Evolutionary conservation across 2,329 filamentous ascomycete genomes (phyloP), one percentile per base, ranked within the genome.

Genomic region (Achaetomium macrosporum): DNA sequence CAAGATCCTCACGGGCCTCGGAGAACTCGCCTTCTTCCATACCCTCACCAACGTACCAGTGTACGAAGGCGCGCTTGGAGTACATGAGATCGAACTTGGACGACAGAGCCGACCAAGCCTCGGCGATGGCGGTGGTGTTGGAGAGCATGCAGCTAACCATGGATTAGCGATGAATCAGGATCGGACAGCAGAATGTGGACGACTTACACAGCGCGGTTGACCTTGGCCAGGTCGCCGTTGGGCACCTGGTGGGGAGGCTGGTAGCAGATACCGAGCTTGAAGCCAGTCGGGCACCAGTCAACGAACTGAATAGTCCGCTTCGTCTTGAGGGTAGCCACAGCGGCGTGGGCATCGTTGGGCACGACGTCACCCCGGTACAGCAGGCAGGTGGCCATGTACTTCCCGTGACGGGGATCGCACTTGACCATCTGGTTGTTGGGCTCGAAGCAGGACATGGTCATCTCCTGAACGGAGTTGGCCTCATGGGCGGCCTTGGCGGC

Each of bases 21-120:
- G 90, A 95, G 84, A 99, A 99, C 77, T 99, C 93, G 75, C 93
- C 93, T 76, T 99, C 93, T 82, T 99, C 93, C 93, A 99, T 99
- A 84, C 93, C 93, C 82, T 97, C 93, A 78, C 93, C 93, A 70
- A 99, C 93, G 68, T 97, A 99, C 93, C 93, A 99, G 79, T 99
- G 93, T 61, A 99, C 93, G 77, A 99, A 99, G 59, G 93, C 93
- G 79, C 93, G 93, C 87, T 99, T 99, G 73, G 90, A 95, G 85
- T 97, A 96, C 93, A 99, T 99, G 72, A 99, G 89, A 70, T 99
- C 93, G 79, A 99, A 99, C 80, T 99, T 99, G 83, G 87, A 83
- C 58, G 90, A 95, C 61, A 99, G 84, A 63, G 90, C 90, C 60
- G 88, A 91, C 93, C 93, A 99, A 60, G 93, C 93, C 78, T 97